Percentiles rank a stretch among this genome's conserved stretches.
Conservation (phyloP, 306 rosid species). For the Morella rubra region DNA sequence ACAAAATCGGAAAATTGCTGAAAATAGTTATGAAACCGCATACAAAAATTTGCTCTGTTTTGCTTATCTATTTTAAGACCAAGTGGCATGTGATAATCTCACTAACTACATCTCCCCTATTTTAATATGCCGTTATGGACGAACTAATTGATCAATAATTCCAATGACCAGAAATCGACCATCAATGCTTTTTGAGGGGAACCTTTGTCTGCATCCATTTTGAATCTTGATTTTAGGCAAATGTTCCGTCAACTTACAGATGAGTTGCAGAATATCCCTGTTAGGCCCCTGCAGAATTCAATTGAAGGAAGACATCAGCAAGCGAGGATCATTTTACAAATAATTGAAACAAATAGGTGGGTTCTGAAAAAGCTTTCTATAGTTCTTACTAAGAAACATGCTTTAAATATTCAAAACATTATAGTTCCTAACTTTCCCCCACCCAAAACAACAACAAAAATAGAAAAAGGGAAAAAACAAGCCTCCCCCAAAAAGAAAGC, state of each 20-base stretch:
- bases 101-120: conserved; percentile 37
- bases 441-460: neutral
- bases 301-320: conserved; percentile 28
- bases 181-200: conserved; percentile 25
- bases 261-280: conserved; percentile 33
- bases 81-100: conserved; percentile 18
- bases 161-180: conserved; percentile 26
- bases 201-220: conserved; percentile 24
- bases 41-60: conserved; percentile 23
- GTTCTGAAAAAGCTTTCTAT: neutral
- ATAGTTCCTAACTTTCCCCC: neutral
- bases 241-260: conserved; percentile 29
- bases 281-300: conserved; percentile 27
- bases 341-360: neutral
- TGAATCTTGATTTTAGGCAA: conserved; percentile 23
- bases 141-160: conserved; percentile 24
- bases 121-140: conserved; percentile 37
- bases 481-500: no score
- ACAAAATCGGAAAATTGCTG: conserved; percentile 5
- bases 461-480: no score
- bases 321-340: conserved; percentile 8
- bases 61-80: conserved; percentile 23
- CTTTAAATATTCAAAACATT: neutral
- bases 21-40: conserved; percentile 5
- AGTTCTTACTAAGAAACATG: neutral